Conservation (phyloP, 139 green algal species). For the Marvania coccoides region DNA sequence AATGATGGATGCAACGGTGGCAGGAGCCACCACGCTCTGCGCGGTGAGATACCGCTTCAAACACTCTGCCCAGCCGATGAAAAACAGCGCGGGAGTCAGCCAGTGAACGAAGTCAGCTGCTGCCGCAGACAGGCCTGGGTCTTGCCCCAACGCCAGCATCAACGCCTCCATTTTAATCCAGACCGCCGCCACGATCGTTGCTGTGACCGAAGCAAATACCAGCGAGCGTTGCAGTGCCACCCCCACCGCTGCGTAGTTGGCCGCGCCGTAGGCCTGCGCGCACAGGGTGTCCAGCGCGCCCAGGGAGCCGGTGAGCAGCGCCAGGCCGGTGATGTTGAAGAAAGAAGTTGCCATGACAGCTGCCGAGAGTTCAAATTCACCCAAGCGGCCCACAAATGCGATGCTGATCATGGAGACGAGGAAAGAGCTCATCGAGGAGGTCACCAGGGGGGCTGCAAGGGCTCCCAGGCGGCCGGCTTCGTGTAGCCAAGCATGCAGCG, state of each 20-base stretch:
- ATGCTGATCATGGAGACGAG: constrained; percentile 12
- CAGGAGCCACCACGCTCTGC: constrained; percentile 48
- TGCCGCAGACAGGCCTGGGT: constrained; percentile 26
- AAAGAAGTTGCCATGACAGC: constrained; percentile 48
- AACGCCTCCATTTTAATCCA: constrained; percentile 42
- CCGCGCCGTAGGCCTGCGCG: constrained; percentile 61
- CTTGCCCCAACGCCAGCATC: constrained; percentile 41
- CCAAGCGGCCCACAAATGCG: constrained; percentile 19
- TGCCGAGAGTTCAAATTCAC: constrained; percentile 23
- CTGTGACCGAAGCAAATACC: constrained; percentile 39
- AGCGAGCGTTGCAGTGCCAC: constrained; percentile 56
- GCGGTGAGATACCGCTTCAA: constrained; percentile 47
- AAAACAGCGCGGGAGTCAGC: constrained; percentile 33
- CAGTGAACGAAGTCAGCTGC: constrained; percentile 36
- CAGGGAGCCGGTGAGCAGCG: constrained; percentile 38
- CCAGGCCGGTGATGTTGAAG: constrained; percentile 64
- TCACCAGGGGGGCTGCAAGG: background rate
- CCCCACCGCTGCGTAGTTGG: constrained; percentile 54
- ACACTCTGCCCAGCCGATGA: constrained; percentile 27
- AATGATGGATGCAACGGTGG: constrained; percentile 22
- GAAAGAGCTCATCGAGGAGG: background rate
- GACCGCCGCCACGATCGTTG: constrained; percentile 30
- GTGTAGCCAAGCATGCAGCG: background rate
- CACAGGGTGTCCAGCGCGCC: constrained; percentile 67
- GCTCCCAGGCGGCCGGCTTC: background rate